Evolutionary conservation across 768 basidiomycete species (phyloP).

Genomic region (Trametes coccinea): DNA sequence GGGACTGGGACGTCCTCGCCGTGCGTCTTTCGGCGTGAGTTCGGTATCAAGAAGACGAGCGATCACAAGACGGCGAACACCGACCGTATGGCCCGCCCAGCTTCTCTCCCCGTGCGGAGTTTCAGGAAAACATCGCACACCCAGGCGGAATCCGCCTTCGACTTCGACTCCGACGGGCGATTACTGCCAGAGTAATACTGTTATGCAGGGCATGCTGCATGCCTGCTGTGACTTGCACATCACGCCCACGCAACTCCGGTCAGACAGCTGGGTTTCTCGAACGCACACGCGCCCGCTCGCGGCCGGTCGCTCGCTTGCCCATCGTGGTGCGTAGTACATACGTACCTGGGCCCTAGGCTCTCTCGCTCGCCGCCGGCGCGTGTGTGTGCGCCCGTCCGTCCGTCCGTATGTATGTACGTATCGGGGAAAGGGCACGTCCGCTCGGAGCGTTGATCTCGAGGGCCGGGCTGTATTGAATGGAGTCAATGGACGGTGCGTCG

Average conservation of each 20-base stretch:
- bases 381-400: too few species aligned
- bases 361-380: too few species aligned
- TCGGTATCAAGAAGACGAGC: constrained; percentile 18
- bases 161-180: too few species aligned
- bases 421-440: too few species aligned
- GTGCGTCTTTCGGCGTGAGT: constrained; percentile 15
- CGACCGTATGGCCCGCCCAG: constrained; percentile 15
- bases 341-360: not conserved
- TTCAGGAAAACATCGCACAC: not conserved
- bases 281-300: not conserved
- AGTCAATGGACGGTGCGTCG: constrained; percentile 2
- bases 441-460: not conserved
- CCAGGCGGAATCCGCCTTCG: too few species aligned
- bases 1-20: not conserved
- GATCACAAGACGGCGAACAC: constrained; percentile 22
- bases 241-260: not conserved
- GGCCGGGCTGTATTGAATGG: not conserved
- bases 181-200: too few species aligned
- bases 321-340: not conserved
- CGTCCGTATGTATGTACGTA: too few species aligned
- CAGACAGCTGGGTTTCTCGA: too few species aligned
- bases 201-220: too few species aligned
- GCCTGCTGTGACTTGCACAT: not conserved
- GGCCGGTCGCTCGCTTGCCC: not conserved
- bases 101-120: not conserved